These are phyloP conservation scores for Macaranga tanarius DNA, from an alignment of 441 rosid species.

Conservation along the genomic window DNA sequence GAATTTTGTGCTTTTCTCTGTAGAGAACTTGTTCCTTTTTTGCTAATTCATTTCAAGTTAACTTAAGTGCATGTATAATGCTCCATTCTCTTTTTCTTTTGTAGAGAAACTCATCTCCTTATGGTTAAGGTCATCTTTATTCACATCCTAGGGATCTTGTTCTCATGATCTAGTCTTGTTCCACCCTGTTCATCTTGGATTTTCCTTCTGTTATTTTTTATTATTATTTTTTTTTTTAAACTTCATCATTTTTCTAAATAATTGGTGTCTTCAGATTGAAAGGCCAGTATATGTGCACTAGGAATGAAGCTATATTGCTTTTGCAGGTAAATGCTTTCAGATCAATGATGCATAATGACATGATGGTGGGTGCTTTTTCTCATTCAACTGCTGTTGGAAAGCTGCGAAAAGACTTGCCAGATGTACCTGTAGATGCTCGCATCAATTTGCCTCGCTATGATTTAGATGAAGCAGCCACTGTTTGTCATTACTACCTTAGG, in stretches of 20 bases:
- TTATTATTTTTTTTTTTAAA: not conserved
- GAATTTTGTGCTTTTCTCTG: not conserved
- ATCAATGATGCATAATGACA: slow-evolving; percentile 83
- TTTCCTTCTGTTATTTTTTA: not conserved
- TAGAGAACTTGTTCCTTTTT: not conserved
- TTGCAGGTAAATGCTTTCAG: slow-evolving; percentile 90
- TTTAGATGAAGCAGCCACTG: slow-evolving; percentile 81
- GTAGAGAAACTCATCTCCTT: not conserved
- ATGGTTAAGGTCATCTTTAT: not conserved
- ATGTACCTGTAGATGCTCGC: slow-evolving; percentile 83
- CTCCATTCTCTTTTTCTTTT: not conserved
- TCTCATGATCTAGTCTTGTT: not conserved
- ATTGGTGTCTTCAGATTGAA: not conserved
- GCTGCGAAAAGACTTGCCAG: slow-evolving; percentile 83
- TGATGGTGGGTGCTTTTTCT: slow-evolving; percentile 97
- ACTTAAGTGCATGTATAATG: not conserved
- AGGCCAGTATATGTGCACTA: not conserved
- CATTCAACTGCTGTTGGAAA: slow-evolving; percentile 98
- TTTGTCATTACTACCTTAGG: slow-evolving; percentile 92
- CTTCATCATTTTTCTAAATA: not conserved
- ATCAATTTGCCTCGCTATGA: slow-evolving; percentile 61
- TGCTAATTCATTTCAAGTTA: not conserved
- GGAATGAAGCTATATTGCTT: slow-evolving; percentile 11
- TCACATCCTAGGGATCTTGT: not conserved
- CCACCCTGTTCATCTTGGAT: not conserved